These are phyloP conservation scores for Circinella minor DNA, from an alignment of 371 early-diverging fungal genomes.

Conservation along the genomic window DNA sequence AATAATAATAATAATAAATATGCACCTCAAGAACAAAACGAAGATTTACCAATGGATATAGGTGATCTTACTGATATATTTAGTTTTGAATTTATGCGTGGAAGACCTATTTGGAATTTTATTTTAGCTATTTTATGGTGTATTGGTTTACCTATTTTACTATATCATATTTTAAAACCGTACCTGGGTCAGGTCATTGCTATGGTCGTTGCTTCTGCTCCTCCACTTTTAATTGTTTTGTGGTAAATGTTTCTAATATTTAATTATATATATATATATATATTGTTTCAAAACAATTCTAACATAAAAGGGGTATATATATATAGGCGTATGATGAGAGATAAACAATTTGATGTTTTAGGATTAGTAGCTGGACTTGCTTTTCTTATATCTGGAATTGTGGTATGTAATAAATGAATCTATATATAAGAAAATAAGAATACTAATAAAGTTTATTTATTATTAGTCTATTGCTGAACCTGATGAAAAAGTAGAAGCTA, in stretches of 20 bases:
- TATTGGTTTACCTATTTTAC: slow-evolving; percentile 41
- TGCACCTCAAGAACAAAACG: slow-evolving; percentile 27
- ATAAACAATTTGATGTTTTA: slow-evolving; percentile 28
- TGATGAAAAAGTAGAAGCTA: slow-evolving; percentile 28
- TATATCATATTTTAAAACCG: slow-evolving; percentile 35
- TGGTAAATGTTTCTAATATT: slow-evolving; percentile 17
- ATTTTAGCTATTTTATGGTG: slow-evolving; percentile 44
- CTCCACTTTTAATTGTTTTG: slow-evolving; percentile 37
- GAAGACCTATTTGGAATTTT: slow-evolving; percentile 37
- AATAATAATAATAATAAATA: slow-evolving; percentile 11
- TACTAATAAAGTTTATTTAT: not conserved
- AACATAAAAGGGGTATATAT: not conserved
- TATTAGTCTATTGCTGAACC: slow-evolving; percentile 48
- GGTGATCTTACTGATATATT: slow-evolving; percentile 39
- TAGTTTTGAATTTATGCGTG: slow-evolving; percentile 37
- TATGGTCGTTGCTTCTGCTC: slow-evolving; percentile 42
- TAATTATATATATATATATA: too few species aligned
- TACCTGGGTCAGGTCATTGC: slow-evolving; percentile 40
- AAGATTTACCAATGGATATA: slow-evolving; percentile 37
- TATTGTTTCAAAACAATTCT: too few species aligned
- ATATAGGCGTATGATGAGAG: slow-evolving; percentile 31
- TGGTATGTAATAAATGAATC: slow-evolving; percentile 20
- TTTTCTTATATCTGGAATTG: slow-evolving; percentile 37
- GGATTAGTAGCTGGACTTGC: slow-evolving; percentile 38
- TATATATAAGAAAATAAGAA: not conserved